Evolutionary conservation across 768 basidiomycete genomes (phyloP).

Genomic region (Scleroderma bovista): DNA sequence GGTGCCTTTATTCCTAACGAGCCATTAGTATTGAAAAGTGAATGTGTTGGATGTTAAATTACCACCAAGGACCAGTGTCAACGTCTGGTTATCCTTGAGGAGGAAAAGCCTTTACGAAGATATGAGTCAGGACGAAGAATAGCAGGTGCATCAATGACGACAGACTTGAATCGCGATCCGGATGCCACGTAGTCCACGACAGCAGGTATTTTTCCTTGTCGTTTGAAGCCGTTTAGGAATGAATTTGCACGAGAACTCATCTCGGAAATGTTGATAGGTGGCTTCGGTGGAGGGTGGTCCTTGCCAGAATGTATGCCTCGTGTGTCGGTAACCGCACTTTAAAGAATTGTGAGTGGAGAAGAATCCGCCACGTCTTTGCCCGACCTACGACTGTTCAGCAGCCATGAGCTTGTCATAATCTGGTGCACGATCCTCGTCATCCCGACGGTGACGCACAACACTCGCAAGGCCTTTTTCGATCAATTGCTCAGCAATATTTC

Average conservation of each 20-base stretch:
- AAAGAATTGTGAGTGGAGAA: conserved; percentile 8
- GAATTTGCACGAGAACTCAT: conserved; percentile 70
- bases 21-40: conserved; percentile 4
- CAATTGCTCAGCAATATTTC: conserved; percentile 88
- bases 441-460: conserved; percentile 86
- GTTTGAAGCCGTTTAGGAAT: conserved; percentile 89
- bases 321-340: conserved; percentile 68
- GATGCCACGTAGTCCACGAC: conserved; percentile 91
- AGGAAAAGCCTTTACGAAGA: conserved; percentile 56
- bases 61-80: conserved; percentile 91
- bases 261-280: conserved; percentile 91
- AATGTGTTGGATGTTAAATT: conserved; percentile 5
- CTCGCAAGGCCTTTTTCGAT: conserved; percentile 91
- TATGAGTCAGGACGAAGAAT: not conserved
- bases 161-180: conserved; percentile 92
- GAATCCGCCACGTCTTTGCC: not conserved
- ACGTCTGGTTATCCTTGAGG: conserved; percentile 87
- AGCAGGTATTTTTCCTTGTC: conserved; percentile 75
- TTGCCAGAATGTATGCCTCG: conserved; percentile 92
- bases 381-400: conserved; percentile 82
- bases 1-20: conserved; percentile 83
- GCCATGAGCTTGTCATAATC: conserved; percentile 96
- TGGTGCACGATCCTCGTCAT: conserved; percentile 93
- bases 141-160: conserved; percentile 3
- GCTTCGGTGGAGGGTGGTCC: conserved; percentile 72